Percentiles rank a stretch among this genome's conserved stretches.
Conservation (phyloP, 441 rosid species). For the Brassica balearica region DNA sequence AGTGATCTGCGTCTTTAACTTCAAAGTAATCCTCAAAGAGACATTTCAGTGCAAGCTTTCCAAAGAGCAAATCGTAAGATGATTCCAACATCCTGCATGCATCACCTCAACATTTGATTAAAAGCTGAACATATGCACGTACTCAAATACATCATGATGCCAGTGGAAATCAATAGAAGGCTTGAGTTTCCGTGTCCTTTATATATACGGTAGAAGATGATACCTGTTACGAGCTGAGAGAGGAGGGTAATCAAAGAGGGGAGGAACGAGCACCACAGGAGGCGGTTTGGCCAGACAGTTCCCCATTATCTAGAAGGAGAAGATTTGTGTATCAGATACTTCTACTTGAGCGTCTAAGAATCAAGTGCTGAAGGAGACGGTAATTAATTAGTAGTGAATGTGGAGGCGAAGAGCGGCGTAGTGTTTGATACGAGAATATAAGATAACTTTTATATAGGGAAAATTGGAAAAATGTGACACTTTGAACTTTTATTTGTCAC, state of each 20-base stretch:
- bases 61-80: constrained; percentile 28
- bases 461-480: too few relatives aligned
- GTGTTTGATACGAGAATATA: not conserved
- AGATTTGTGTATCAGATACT: not conserved
- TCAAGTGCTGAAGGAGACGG: not conserved
- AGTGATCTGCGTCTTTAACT: not conserved
- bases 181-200: not conserved
- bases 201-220: not conserved
- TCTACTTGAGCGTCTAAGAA: not conserved
- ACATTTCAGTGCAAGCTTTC: constrained; percentile 50
- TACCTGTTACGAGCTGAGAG: constrained; percentile 87
- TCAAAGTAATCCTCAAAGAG: constrained; percentile 2
- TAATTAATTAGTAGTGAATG: not conserved
- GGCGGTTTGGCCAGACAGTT: constrained; percentile 68
- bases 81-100: constrained; percentile 85
- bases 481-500: too few relatives aligned
- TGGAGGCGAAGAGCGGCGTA: not conserved
- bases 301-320: constrained; percentile 53
- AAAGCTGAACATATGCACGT: not conserved
- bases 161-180: not conserved
- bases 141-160: not conserved
- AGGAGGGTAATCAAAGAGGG: constrained; percentile 93
- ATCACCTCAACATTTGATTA: not conserved
- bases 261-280: constrained; percentile 89
- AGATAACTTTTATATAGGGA: not conserved